Evolutionary conservation across 2,329 filamentous ascomycete genomes (phyloP).

Genomic region (Coniosporium tulheliwenetii): DNA sequence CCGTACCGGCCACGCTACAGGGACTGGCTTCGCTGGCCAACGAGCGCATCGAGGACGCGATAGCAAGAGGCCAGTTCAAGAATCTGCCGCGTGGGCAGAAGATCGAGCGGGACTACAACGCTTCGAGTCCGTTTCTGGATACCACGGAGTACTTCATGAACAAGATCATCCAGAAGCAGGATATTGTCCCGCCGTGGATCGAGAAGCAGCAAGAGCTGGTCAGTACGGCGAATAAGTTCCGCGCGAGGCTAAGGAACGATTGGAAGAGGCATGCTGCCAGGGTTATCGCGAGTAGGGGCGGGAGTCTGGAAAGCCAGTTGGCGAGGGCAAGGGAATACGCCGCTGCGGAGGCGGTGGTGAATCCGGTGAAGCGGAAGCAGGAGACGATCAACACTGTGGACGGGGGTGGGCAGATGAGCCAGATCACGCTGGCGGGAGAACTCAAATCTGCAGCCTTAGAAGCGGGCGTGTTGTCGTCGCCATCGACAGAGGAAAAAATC

Average conservation of each 20-base stretch:
- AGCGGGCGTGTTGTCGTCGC: background rate
- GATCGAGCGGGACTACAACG: constrained; percentile 66
- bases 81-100: constrained; percentile 69
- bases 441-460: constrained; percentile 15
- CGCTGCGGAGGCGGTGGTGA: constrained; percentile 51
- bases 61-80: constrained; percentile 76
- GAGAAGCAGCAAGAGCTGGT: constrained; percentile 91
- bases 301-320: constrained; percentile 59
- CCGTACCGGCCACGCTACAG: constrained; percentile 60
- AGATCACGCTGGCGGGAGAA: constrained; percentile 30
- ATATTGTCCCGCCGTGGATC: constrained; percentile 94
- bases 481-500: constrained; percentile 10
- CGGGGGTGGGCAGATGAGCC: constrained; percentile 28
- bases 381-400: constrained; percentile 29
- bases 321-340: constrained; percentile 57
- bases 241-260: constrained; percentile 58
- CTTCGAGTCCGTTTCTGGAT: constrained; percentile 79
- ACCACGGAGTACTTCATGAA: constrained; percentile 98
- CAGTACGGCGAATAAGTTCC: constrained; percentile 52
- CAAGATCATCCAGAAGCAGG: constrained; percentile 92
- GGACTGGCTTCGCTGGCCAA: constrained; percentile 77
- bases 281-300: constrained; percentile 63
- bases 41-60: constrained; percentile 84
- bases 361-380: constrained; percentile 33
- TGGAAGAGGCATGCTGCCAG: constrained; percentile 75